Evolutionary conservation across 192 early-diverging fungal species (phyloP), one percentile per base, ranked within the genome.

Genomic region (Rhizoclosmatium sp.): DNA sequence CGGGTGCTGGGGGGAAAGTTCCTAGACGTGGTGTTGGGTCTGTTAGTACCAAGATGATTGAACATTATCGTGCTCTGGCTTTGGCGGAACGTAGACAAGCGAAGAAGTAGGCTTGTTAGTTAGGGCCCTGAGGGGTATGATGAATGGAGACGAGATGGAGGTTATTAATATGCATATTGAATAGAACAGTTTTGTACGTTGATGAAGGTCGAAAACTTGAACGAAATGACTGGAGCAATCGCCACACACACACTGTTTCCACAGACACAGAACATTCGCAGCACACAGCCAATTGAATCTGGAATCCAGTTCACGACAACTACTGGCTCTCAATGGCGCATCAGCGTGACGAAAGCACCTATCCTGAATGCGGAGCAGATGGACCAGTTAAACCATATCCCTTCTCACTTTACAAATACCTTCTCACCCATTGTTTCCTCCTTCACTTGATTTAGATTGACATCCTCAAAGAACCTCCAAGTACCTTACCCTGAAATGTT

Each of bases 401-500:
- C 16, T 0, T 54, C 16, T 54, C 5, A 16, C 16, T 54, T 54
- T 54, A 7, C 9, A 12, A 54, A 54, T 12, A 54, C 5, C 51
- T 54, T 12, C 5, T 54, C 5, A 54, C 51, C 5, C 51, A 54
- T 16, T 31, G 31, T 31, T 31, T 31, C 31, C 31, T 31, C 31
- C 31, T 31, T 31, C 31, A 31, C 31, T 31, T 31, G 31, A 31
- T 31, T 31, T 31, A 54, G 51, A 54, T 12, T 54, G 9, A 16
- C 51, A 7, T 54, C 72, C 19, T 45, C 80, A 7, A 48, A 76
- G 56, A 21, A 45, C 12, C 9, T 85, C n/a, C 58, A 69, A 5
- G 89, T 97, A 60, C 93, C 93, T 47, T 88, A 93, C 16, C 97
- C 97, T 44, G 97, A 99, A 85, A 99, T 99, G 97, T 93, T 97